phyloP scores from a whole-genome alignment of 371 early-diverging fungal species.

The Circinella minor region DNA sequence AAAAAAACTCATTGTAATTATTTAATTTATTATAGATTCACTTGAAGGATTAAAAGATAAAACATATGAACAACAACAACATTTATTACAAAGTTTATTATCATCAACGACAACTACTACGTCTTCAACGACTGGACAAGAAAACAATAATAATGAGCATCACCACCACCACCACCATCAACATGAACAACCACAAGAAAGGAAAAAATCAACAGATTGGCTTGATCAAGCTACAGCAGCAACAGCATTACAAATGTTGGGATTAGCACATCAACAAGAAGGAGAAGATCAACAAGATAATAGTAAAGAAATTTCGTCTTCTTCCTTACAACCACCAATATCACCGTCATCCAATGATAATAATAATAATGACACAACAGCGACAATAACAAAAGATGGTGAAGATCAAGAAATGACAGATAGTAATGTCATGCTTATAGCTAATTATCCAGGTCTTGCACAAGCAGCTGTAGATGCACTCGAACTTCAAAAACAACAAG shows the following conservation, averaged over 20 bases:
- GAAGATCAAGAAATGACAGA: conserved; percentile 5
- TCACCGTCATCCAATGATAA: neutral
- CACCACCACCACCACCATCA: neutral
- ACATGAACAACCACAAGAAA: conserved; percentile 18
- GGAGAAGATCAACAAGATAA: neutral
- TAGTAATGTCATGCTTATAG: conserved; percentile 33
- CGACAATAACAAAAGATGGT: neutral
- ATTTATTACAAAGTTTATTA: conserved; percentile 7
- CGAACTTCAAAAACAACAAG: conserved; percentile 26
- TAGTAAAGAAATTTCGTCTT: neutral
- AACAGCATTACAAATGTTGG: conserved; percentile 32
- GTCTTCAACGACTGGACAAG: neutral
- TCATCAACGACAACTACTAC: neutral
- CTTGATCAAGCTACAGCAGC: conserved; percentile 36
- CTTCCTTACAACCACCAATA: neutral
- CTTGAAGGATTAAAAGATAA: conserved; percentile 12
- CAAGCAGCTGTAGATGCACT: conserved; percentile 12
- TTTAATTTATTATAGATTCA: conserved; percentile 2
- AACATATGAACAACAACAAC: conserved; percentile 12
- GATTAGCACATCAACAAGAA: conserved; percentile 20
- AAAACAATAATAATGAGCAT: neutral
- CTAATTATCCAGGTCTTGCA: conserved; percentile 35
- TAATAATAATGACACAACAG: neutral
- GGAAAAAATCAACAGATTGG: conserved; percentile 25
- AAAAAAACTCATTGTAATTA: neutral